Evolutionary conservation across 306 rosid species (phyloP).

Genomic region (Hylodesmum podocarpum): DNA sequence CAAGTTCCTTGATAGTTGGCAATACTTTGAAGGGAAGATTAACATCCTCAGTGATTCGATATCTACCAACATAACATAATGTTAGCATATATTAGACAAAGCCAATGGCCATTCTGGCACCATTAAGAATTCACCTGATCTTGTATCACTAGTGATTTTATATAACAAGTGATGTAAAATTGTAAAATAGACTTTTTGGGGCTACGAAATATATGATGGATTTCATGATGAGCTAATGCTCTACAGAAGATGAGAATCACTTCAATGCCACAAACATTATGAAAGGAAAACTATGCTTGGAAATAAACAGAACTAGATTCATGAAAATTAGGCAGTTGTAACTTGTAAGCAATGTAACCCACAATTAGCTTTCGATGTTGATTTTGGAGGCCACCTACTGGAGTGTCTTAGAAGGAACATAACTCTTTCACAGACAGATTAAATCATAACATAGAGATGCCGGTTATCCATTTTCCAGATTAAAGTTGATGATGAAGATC

Average conservation of each 20-base stretch:
- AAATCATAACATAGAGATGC: slow-evolving; percentile 18
- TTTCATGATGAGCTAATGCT: neutral
- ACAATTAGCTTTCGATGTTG: neutral
- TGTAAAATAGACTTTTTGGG: slow-evolving; percentile 6
- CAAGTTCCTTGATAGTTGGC: slow-evolving; percentile 93
- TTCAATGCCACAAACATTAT: neutral
- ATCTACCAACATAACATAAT: slow-evolving; percentile 46
- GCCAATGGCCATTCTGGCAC: neutral
- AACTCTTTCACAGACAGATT: neutral
- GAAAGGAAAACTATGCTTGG: neutral
- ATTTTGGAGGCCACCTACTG: neutral
- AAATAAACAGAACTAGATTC: slow-evolving; percentile 5
- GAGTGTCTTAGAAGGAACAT: neutral
- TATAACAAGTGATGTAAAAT: slow-evolving; percentile 10
- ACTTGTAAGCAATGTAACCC: neutral
- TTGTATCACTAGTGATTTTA: neutral
- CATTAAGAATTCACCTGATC: neutral
- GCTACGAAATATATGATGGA: neutral
- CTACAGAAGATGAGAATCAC: slow-evolving; percentile 15
- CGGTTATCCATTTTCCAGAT: neutral
- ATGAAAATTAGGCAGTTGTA: neutral
- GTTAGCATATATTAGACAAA: neutral
- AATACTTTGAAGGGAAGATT: slow-evolving; percentile 94
- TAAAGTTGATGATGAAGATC: neutral
- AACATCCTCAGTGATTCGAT: slow-evolving; percentile 94